Base-by-base conservation (phyloP, 2,329 filamentous ascomycete genomes). In the Apiospora arundinis region DNA sequence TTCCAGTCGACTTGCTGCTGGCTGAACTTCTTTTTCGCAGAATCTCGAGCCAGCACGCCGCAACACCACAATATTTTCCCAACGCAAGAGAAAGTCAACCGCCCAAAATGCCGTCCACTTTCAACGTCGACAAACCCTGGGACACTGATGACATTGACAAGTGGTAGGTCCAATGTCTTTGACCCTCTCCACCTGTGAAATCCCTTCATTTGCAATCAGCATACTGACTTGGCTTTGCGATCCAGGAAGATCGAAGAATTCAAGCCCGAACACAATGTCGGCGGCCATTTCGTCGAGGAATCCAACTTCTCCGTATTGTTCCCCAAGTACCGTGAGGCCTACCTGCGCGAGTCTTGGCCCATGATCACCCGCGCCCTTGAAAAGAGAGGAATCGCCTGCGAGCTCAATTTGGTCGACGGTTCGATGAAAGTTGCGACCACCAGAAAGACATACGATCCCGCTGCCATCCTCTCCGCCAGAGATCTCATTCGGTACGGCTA, bases 381-480 rank as follows among this genome's bases (percentile, higher is more conserved):
- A 78, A 97, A 96, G 83, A 86, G 89, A 71, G 95, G 95, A 75
- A 94, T 99, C 66, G 94, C 93, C 60, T 98, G 95, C 80, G 95
- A 93, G 11, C 90, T 99, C 37, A 95, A 99, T 85, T 87, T 99
- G 81, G 93, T 98, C 5, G 95, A 98, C 81, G 96, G 96, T 79
- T 94, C 91, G 80, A 98, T 98, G 95, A 95, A 93, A 0, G 95
- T 98, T 75, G 97, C 95, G 83, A 98, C 96, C 32, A 98, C 95
- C 6, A 88, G 93, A 76, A 95, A 95, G 81, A 95, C 92, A 65
- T 93, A 86, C 81, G 96, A 99, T 79, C 96, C 96, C 9, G 95
- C 95, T 7, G 90, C 95, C 5, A 97, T 99, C 71, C 88, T 99
- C 70, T 97, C 98, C 76, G 95, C 95, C 21, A 91, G 96, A 75